phyloP scores from a whole-genome alignment of 352 stramenopile species.

The Pythium brassicae region DNA sequence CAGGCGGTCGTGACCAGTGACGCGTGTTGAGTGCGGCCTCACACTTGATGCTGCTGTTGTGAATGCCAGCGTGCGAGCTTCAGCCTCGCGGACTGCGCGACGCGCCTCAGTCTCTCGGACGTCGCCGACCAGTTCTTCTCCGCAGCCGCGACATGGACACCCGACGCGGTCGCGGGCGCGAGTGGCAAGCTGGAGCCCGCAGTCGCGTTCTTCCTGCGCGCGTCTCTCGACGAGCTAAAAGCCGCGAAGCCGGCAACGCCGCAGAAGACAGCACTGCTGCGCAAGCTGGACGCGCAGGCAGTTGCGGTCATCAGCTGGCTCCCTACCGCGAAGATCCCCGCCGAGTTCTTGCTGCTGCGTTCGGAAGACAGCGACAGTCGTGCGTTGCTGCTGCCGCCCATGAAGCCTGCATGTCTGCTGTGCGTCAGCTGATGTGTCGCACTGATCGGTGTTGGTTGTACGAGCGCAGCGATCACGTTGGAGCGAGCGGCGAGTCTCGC shows the following conservation, averaged over 20 bases:
- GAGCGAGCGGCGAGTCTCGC: slow-evolving; percentile 29
- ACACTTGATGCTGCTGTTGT: background rate
- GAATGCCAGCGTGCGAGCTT: slow-evolving; percentile 41
- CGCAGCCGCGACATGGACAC: slow-evolving; percentile 20
- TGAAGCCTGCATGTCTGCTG: background rate
- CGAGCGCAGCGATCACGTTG: slow-evolving; percentile 26
- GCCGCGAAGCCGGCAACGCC: slow-evolving; percentile 19
- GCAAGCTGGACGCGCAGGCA: slow-evolving; percentile 45
- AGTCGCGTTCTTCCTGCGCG: slow-evolving; percentile 66
- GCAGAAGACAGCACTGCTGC: slow-evolving; percentile 33
- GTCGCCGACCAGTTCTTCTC: slow-evolving; percentile 50
- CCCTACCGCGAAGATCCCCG: slow-evolving; percentile 45
- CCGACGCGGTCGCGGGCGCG: slow-evolving; percentile 12
- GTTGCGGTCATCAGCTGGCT: slow-evolving; percentile 52
- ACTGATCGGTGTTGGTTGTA: slow-evolving; percentile 1
- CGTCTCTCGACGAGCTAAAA: slow-evolving; percentile 60
- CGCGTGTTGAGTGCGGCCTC: too few relatives aligned
- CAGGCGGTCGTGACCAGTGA: too few relatives aligned
- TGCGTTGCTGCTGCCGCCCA: slow-evolving; percentile 22
- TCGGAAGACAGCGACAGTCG: slow-evolving; percentile 67
- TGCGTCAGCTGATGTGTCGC: background rate
- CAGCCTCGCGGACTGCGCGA: slow-evolving; percentile 42
- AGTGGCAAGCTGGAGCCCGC: slow-evolving; percentile 35
- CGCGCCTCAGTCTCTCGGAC: slow-evolving; percentile 23
- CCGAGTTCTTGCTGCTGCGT: slow-evolving; percentile 67